These are phyloP conservation scores for Globisporangium orthogonon DNA, from an alignment of 352 stramenopile genomes.

Conservation along the genomic window DNA sequence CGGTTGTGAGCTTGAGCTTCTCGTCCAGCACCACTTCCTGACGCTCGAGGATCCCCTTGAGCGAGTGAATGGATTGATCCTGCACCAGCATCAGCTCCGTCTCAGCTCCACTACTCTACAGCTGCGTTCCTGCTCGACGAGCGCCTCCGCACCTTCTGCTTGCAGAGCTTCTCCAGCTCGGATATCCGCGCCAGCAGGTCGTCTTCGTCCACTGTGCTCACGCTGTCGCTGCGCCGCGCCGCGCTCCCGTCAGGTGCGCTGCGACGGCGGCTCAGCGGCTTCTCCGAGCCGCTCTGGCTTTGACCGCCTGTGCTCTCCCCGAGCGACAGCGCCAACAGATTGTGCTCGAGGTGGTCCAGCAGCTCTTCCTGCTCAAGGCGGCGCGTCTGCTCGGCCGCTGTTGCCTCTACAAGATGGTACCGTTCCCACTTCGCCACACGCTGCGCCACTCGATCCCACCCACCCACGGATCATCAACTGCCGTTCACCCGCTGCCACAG, in stretches of 20 bases:
- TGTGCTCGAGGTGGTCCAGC: conserved; percentile 38
- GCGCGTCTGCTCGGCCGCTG: conserved; percentile 20
- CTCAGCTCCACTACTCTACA: neutral
- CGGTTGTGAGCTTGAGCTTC: conserved; percentile 56
- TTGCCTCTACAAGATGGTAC: conserved; percentile 42
- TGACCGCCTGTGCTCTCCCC: conserved; percentile 16
- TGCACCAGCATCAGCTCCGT: conserved; percentile 9
- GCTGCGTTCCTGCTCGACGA: neutral
- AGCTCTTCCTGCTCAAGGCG: conserved; percentile 49
- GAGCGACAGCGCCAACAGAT: conserved; percentile 25
- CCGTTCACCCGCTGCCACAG: neutral
- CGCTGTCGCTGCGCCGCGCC: conserved; percentile 3
- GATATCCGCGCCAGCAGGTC: conserved; percentile 27
- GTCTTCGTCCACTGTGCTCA: conserved; percentile 10
- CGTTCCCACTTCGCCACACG: conserved; percentile 53
- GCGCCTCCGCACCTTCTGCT: conserved; percentile 52
- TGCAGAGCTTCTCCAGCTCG: conserved; percentile 65
- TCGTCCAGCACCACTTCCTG: conserved; percentile 63
- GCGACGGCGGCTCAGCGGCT: conserved; percentile 5
- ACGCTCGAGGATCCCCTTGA: conserved; percentile 61
- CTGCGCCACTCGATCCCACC: conserved; percentile 14
- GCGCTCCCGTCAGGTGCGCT: conserved; percentile 11
- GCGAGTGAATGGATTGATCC: conserved; percentile 58
- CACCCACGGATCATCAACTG: no score
- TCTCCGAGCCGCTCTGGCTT: neutral